Evolutionary conservation across 441 rosid genomes (phyloP).

Genomic region (Eugenia klotzschiana): DNA sequence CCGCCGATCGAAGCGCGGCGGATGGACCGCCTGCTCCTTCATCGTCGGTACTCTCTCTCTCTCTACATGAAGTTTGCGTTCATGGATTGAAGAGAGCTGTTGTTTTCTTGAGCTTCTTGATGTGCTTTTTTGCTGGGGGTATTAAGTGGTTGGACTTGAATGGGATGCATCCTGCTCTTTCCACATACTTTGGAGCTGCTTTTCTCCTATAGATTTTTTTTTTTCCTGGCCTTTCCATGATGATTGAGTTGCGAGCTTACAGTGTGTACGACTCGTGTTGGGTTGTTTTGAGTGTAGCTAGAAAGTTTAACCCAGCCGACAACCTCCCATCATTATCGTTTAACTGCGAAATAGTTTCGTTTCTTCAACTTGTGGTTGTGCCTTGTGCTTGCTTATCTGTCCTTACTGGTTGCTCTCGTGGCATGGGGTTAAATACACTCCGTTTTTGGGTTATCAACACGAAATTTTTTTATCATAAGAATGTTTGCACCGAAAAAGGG

Average conservation of each 20-base stretch:
- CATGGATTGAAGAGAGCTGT: not conserved
- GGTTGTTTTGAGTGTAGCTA: not conserved
- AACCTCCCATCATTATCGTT: not conserved
- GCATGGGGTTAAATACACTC: not conserved
- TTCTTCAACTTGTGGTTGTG: not conserved
- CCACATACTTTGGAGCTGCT: not conserved
- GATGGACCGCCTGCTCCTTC: not conserved
- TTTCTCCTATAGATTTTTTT: not conserved
- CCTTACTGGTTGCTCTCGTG: not conserved
- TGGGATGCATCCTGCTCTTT: not conserved
- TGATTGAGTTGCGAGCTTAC: not conserved
- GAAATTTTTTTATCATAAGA: too few species aligned
- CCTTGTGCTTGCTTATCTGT: not conserved
- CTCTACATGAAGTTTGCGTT: not conserved
- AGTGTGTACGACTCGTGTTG: not conserved
- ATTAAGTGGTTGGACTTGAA: not conserved
- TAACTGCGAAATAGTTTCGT: not conserved
- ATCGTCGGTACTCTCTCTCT: not conserved
- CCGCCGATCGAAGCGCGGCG: not conserved
- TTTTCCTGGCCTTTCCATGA: not conserved
- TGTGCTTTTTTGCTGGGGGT: not conserved
- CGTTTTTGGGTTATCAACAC: too few species aligned
- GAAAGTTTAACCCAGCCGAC: not conserved
- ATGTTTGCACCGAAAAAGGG: not conserved
- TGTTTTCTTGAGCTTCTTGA: not conserved